phyloP scores from a whole-genome alignment of 805 yeast genomes.

The Hanseniaspora meyeri region DNA sequence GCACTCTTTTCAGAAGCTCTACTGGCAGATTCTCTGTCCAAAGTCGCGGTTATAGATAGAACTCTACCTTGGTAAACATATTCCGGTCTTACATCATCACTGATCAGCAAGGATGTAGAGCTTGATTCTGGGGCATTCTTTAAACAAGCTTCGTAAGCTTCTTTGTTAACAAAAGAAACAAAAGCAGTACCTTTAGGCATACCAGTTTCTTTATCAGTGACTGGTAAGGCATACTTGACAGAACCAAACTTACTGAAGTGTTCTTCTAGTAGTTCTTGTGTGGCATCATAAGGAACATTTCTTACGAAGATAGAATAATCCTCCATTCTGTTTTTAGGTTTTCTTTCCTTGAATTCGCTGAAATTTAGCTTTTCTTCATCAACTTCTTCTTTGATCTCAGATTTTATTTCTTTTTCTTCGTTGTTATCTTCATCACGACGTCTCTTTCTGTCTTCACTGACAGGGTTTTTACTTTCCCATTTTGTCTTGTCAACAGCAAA shows the following conservation, averaged over 20 bases:
- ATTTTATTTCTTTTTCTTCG: constrained; percentile 29
- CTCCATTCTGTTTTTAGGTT: constrained; percentile 50
- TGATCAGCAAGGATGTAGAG: constrained; percentile 53
- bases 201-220: constrained; percentile 72
- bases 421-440: constrained; percentile 29
- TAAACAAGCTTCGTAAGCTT: constrained; percentile 55
- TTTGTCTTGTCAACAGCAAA: constrained; percentile 78
- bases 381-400: constrained; percentile 26
- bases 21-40: constrained; percentile 73
- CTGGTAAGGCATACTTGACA: constrained; percentile 87
- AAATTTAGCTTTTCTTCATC: constrained; percentile 28
- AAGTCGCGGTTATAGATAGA: constrained; percentile 69
- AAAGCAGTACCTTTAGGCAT: constrained; percentile 90
- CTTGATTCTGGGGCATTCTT: constrained; percentile 66
- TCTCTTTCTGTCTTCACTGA: constrained; percentile 30
- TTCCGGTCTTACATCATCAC: constrained; percentile 82
- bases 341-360: constrained; percentile 26
- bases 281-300: constrained; percentile 90
- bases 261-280: constrained; percentile 58
- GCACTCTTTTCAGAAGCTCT: constrained; percentile 62
- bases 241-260: constrained; percentile 78
- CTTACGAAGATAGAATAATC: constrained; percentile 70
- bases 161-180: constrained; percentile 63
- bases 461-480: constrained; percentile 53
- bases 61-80: constrained; percentile 91